These are phyloP conservation scores for Lecanicillium sp. DNA, from an alignment of 2,329 filamentous ascomycete species.

Conservation along the genomic window DNA sequence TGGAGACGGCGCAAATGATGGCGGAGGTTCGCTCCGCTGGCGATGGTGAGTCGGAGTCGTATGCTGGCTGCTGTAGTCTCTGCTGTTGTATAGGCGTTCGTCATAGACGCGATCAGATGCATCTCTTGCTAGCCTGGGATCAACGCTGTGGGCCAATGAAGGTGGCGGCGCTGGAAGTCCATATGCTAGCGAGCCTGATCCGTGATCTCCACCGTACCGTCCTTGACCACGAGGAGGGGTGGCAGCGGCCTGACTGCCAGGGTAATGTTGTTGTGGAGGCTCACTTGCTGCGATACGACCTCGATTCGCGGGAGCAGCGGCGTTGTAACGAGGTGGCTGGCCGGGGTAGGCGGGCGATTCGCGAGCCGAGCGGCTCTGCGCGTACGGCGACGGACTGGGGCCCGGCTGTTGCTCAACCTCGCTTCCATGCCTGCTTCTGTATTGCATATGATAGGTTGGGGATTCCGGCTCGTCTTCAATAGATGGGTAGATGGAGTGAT, in stretches of 20 bases:
- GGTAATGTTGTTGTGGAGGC: too few relatives aligned
- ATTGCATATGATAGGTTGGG: conserved; percentile 14
- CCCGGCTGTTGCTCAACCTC: conserved; percentile 4
- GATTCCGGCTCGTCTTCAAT: conserved; percentile 57
- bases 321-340: background rate
- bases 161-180: conserved; percentile 41
- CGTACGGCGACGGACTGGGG: conserved; percentile 7
- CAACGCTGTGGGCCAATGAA: conserved; percentile 53
- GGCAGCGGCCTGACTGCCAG: conserved; percentile 5
- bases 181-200: conserved; percentile 28
- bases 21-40: conserved; percentile 22
- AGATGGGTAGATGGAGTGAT: conserved; percentile 49
- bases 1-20: conserved; percentile 18
- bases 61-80: conserved; percentile 30
- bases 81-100: conserved; percentile 39
- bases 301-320: background rate
- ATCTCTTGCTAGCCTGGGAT: conserved; percentile 46
- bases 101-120: conserved; percentile 50
- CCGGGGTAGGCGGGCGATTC: conserved; percentile 1
- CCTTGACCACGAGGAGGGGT: conserved; percentile 7
- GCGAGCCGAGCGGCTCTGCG: conserved; percentile 3
- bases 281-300: too few relatives aligned
- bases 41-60: conserved; percentile 34
- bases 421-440: conserved; percentile 4
- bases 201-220: conserved; percentile 25